Evolutionary conservation across 768 basidiomycete species (phyloP).

Genomic region (Suillus fuscotomentosus): DNA sequence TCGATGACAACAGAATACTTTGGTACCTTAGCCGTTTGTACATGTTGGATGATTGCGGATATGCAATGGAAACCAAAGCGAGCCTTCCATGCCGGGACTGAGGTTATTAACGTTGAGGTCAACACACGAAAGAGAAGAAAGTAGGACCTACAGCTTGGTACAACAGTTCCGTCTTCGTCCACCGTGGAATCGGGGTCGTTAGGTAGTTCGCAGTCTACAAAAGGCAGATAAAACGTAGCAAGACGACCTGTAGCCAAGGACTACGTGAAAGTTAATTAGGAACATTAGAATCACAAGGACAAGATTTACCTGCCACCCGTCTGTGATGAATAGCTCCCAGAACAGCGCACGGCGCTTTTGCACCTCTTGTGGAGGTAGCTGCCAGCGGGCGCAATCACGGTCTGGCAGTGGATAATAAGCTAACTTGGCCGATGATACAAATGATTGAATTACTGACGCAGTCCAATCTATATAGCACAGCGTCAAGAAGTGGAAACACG

Average conservation of each 20-base stretch:
- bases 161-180: constrained; percentile 53
- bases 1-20: constrained; percentile 62
- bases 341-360: constrained; percentile 71
- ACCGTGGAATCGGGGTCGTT: constrained; percentile 58
- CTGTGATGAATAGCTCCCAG: constrained; percentile 74
- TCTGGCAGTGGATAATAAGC: constrained; percentile 41
- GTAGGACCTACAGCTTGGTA: constrained; percentile 55
- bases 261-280: constrained; percentile 2
- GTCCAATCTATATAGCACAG: constrained; percentile 48
- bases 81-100: constrained; percentile 72
- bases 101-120: background rate
- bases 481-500: background rate
- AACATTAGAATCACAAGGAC: background rate
- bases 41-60: constrained; percentile 66
- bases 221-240: constrained; percentile 66
- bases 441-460: constrained; percentile 46
- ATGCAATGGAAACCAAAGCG: constrained; percentile 65
- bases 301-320: constrained; percentile 65
- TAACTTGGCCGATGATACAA: background rate
- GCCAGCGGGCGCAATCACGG: constrained; percentile 73
- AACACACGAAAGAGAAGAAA: background rate
- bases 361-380: constrained; percentile 56
- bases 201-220: constrained; percentile 71
- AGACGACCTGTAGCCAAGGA: constrained; percentile 61
- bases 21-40: constrained; percentile 61